phyloP scores from a whole-genome alignment of 495 filamentous ascomycete genomes.

The Hypoxylon trugodes region DNA sequence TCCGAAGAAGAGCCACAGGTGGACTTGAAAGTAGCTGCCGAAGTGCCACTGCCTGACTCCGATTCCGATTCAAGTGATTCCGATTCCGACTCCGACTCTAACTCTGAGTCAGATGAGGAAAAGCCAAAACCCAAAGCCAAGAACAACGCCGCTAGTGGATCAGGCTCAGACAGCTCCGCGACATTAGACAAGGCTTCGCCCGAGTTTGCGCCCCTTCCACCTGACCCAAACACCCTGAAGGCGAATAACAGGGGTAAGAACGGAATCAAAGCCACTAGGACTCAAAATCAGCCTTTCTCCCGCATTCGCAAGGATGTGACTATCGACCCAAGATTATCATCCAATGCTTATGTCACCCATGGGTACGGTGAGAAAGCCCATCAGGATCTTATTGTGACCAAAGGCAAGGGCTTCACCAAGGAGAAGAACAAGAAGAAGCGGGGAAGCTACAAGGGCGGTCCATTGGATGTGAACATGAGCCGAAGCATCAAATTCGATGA shows the following conservation, averaged over 20 bases:
- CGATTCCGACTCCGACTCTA: slow-evolving; percentile 46
- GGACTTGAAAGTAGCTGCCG: slow-evolving; percentile 59
- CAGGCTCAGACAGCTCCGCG: slow-evolving; percentile 49
- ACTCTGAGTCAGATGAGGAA: slow-evolving; percentile 49
- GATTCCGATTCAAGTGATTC: slow-evolving; percentile 48
- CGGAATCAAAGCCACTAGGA: slow-evolving; percentile 52
- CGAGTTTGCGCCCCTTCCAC: slow-evolving; percentile 55
- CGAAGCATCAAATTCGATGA: slow-evolving; percentile 90
- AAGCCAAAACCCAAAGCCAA: slow-evolving; percentile 42
- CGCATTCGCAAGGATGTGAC: slow-evolving; percentile 65
- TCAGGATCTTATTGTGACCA: slow-evolving; percentile 86
- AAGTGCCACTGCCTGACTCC: slow-evolving; percentile 56
- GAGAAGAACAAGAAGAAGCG: slow-evolving; percentile 98
- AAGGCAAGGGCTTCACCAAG: slow-evolving; percentile 98
- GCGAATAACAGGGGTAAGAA: slow-evolving; percentile 57
- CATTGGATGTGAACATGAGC: slow-evolving; percentile 76
- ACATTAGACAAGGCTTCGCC: slow-evolving; percentile 55
- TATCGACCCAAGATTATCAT: slow-evolving; percentile 67
- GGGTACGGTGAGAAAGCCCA: slow-evolving; percentile 90
- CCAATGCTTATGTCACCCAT: slow-evolving; percentile 81
- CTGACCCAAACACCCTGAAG: slow-evolving; percentile 54
- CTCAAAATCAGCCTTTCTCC: slow-evolving; percentile 68
- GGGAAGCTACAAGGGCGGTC: slow-evolving; percentile 85
- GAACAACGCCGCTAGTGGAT: slow-evolving; percentile 18
- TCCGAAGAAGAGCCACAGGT: slow-evolving; percentile 44